Base-by-base conservation (phyloP, 1,284 basidiomycete species). In the Naganishia cerealis region DNA sequence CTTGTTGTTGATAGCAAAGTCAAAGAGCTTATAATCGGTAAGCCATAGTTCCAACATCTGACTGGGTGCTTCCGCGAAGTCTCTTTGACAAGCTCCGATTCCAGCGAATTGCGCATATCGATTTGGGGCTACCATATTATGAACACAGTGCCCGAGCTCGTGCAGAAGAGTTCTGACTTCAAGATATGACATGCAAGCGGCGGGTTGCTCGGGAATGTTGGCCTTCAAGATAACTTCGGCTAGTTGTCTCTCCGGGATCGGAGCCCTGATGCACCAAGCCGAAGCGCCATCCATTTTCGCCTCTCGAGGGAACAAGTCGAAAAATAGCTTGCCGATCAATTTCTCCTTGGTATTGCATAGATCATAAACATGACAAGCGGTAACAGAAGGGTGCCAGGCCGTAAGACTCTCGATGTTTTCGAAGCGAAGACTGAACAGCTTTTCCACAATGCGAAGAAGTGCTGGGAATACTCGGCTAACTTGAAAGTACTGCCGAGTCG, bases 21-120 rank as follows among this genome's bases (percentile, higher is more conserved):
- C 38, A 29, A 54, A 39, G 10, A 40, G 24, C 9, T 13, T 18
- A 13, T 38, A 21, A 16, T 63, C 59, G 38, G 50, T 54, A 21
- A 43, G 50, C 91, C 91, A 94, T 76, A 93, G 91, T 80, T 94
- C 92, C 69, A 93, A 82, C 91, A 93, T 92, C 80, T 93, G 90
- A 21, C 87, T 89, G 0, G 90, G 91, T 0, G 90, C 90, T 79
- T 92, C 91, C 7, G 91, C 90, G 72, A 93, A 94, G 80, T 94
- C 91, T 16, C 52, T 50, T 8, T 38, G 50, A n/a, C 21, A 38
- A 5, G 50, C 3, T 2, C 26, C 88, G 77, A 89, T 91, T 8
- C 90, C 90, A 72, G 91, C 89, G 86, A 93, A 93, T 29, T 87
- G 83, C 26, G 86, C 79, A 76, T 87, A 92, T 72, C 85, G 85